Evolutionary conservation across 805 yeast species (phyloP), one percentile per base, ranked within the genome.

Genomic region (Lipomyces orientalis): DNA sequence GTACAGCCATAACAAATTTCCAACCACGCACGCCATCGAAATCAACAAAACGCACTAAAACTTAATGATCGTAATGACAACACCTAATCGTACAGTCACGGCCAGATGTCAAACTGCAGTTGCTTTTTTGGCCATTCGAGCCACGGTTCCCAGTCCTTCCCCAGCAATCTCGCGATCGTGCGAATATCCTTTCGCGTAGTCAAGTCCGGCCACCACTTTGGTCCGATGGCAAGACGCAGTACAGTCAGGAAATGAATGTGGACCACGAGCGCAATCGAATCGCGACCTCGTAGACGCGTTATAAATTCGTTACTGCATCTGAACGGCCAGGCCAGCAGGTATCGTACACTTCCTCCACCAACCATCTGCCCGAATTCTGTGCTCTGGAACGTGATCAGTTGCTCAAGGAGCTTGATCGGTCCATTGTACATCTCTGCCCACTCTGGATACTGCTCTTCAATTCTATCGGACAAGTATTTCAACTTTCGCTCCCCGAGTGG

Each of bases 121-220:
- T 52, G 51, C 19, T 49, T 12, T n/a, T 6, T 14, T 7, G 68
- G 65, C 64, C 65, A 65, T 14, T 49, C 60, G 8, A 61, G 9
- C 68, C 65, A 61, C 1, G n/a, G 43, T 35, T n/a, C 37, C 68
- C 68, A 65, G 16, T 39, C 37, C 16, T 56, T 59, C 12, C 65
- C 65, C 16, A 65, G 55, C 12, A 56, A 16, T 2, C 37, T 56
- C 3, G 39, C 51, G 43, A 62, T 65, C 10, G 65, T 49, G 39
- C 59, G 25, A 35, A 65, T 58, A 37, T 65, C 68, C 12, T 55
- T 49, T n/a, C 54, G 46, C 29, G 63, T 54, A 2, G 60, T 62
- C 1, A 43, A 33, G 7, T 54, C 46, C 12, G 62, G 54, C 68
- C 68, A 65, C 68, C 68, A 65, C 14, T 35, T 43, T n/a, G 65